phyloP scores from a whole-genome alignment of 805 yeast genomes.

The Metschnikowia baotianmanensis region DNA sequence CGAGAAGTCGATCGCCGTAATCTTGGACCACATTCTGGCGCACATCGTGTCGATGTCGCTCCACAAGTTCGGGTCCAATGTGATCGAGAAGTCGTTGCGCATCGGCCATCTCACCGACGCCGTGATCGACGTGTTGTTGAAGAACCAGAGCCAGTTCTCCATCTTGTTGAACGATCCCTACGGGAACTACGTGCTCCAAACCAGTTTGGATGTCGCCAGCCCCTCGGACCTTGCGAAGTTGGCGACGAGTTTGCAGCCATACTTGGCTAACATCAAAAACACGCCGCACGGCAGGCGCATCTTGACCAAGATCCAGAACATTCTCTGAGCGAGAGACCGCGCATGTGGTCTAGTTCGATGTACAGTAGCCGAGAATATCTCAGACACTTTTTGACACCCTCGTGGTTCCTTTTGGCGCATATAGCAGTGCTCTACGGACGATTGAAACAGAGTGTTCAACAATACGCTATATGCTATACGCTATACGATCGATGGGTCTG shows the following conservation, averaged over 20 bases:
- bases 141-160: constrained; percentile 33
- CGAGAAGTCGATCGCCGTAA: constrained; percentile 30
- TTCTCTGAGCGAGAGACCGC: constrained; percentile 5
- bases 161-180: constrained; percentile 54
- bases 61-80: constrained; percentile 61
- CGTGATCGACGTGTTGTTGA: constrained; percentile 44
- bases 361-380: too few relatives aligned
- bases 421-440: too few relatives aligned
- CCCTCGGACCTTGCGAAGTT: constrained; percentile 51
- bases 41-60: constrained; percentile 47
- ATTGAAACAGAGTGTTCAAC: too few relatives aligned
- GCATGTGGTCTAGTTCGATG: too few relatives aligned
- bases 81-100: constrained; percentile 54
- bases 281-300: constrained; percentile 98
- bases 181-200: constrained; percentile 60
- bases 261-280: constrained; percentile 72
- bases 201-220: constrained; percentile 55
- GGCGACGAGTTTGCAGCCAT: constrained; percentile 63
- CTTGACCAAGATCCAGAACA: constrained; percentile 55
- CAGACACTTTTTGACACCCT: too few relatives aligned
- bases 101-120: constrained; percentile 44
- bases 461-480: too few relatives aligned
- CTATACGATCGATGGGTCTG: too few relatives aligned
- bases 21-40: constrained; percentile 35
- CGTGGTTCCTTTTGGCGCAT: too few relatives aligned